Evolutionary conservation across 495 filamentous ascomycete species (phyloP), one percentile per base, ranked within the genome.

Genomic region (Penicillium flavigenum): DNA sequence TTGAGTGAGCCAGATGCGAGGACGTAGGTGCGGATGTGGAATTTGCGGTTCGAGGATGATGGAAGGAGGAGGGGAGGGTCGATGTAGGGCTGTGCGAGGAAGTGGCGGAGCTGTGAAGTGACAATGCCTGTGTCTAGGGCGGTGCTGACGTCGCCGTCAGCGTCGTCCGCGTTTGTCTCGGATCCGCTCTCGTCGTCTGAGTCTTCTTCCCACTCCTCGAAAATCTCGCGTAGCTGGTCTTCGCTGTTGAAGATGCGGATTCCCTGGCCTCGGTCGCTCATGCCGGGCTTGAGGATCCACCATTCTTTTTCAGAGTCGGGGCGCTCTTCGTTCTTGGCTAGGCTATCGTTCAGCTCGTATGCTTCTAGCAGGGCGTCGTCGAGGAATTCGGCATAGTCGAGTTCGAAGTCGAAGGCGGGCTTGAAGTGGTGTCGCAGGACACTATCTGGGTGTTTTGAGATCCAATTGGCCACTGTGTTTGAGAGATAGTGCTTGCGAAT

Each of bases 211-310:
- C 92, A 98, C 60, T 86, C 85, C 55, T 95, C 89, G 63, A 98
- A 98, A 27, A 98, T 92, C 19, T 73, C 80, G 43, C 84, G 85
- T 16, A 98, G 73, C 65, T 96, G 86, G 48, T 85, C 84, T 72
- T 91, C 87, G 39, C 83, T 88, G 65, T 83, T 87, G 71, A 98
- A 98, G 3, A 98, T 76, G 38, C 90, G 75, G 42, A 98, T 94
- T 3, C 94, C 94, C 66, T 96, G 91, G 3, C 93, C 94, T 5
- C 92, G 83, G 66, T 98, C 94, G 72, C 91, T 96, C 94, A 98
- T 98, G 2, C 92, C 84, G 0, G 94, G 94, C 68, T 98, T 98
- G 41, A 98, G 72, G 59, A 98, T 96, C 94, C 94, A 98, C 93
- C 93, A 98, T 72, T 95, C 89, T 48, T 79, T 80, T 63, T 89